These are phyloP conservation scores for Aspergillus thermomutatus DNA, from an alignment of 2,329 filamentous ascomycete genomes.

Conservation along the genomic window DNA sequence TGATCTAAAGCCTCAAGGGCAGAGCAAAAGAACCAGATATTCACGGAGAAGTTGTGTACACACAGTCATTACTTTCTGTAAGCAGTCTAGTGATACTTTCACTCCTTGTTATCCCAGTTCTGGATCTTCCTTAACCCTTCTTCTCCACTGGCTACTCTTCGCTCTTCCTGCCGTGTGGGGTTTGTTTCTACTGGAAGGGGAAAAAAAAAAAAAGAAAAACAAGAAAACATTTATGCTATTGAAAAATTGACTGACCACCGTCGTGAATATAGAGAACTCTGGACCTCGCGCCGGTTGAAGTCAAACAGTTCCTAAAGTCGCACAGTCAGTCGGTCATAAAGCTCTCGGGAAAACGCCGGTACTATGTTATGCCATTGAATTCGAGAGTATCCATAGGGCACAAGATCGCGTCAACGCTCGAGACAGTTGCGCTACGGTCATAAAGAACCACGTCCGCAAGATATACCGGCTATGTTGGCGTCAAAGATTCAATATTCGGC, in stretches of 20 bases:
- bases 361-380: neutral
- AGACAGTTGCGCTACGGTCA: neutral
- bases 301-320: neutral
- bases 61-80: neutral
- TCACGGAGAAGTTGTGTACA: neutral
- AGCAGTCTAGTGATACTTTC: neutral
- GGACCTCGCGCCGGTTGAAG: neutral
- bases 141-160: neutral
- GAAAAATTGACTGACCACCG: neutral
- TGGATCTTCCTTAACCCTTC: neutral
- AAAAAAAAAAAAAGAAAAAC: too few species aligned
- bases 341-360: neutral
- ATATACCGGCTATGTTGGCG: slow-evolving; percentile 34
- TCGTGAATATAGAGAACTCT: neutral
- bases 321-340: neutral
- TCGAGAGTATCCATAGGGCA: neutral
- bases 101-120: neutral
- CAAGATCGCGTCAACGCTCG: neutral
- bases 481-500: slow-evolving; percentile 40
- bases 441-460: neutral
- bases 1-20: neutral
- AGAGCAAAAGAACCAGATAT: neutral
- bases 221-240: neutral
- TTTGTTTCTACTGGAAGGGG: neutral
- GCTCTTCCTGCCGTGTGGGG: neutral